Percentiles rank a stretch among this genome's conserved stretches.
These are phyloP conservation scores for Symbiodinium natans DNA, from an alignment of 73 alveolate genomes.

Conservation along the genomic window DNA sequence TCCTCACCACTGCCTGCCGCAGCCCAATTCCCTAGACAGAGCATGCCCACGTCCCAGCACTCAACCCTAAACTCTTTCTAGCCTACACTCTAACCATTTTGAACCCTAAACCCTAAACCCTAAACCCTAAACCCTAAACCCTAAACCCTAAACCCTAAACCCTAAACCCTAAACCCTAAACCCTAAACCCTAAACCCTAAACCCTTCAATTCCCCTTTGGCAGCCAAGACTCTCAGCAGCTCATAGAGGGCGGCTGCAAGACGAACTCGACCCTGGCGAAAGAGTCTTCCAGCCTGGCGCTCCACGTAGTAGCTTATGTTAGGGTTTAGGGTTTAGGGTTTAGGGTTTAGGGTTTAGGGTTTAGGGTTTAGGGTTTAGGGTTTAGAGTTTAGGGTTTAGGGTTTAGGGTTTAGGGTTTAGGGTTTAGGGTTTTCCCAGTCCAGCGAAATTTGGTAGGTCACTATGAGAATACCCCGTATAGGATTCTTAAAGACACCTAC, in stretches of 20 bases:
- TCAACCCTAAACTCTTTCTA: too few species aligned
- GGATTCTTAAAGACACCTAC: too few species aligned
- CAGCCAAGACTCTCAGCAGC: background rate
- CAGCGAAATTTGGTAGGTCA: too few species aligned
- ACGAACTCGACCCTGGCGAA: background rate
- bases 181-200: background rate
- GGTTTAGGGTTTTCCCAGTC: too few species aligned
- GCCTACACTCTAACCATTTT: background rate
- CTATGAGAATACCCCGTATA: too few species aligned
- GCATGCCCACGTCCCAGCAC: too few species aligned
- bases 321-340: background rate
- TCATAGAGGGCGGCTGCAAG: conserved; percentile 60
- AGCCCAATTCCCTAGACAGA: too few species aligned
- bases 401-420: too few species aligned
- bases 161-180: background rate
- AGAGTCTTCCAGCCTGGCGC: background rate
- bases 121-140: background rate
- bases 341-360: background rate
- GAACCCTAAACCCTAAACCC: background rate
- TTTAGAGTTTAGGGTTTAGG: background rate
- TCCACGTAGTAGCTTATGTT: background rate
- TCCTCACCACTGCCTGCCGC: too few species aligned
- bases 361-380: background rate
- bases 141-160: background rate
- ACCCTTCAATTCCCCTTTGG: background rate